Percentiles rank a stretch among this genome's conserved stretches.
Conservation (phyloP, 805 yeast species). For the Schwanniomyces polymorphus region DNA sequence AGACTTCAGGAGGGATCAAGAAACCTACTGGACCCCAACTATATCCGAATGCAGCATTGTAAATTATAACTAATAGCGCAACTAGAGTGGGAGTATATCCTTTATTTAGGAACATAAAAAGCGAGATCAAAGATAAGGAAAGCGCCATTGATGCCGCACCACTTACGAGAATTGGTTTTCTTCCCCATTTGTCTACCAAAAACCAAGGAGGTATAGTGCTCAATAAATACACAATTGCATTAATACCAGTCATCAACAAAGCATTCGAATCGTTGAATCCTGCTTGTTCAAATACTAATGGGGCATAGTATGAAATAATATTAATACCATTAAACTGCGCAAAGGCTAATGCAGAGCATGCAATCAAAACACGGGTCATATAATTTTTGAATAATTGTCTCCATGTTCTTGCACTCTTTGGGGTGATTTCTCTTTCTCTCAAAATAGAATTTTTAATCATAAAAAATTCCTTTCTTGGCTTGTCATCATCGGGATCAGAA, state of each 20-base stretch:
- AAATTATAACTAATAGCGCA: conserved; percentile 40
- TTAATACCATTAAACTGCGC: conserved; percentile 57
- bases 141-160: conserved; percentile 42
- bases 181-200: conserved; percentile 45
- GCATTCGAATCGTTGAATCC: conserved; percentile 45
- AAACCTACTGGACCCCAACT: conserved; percentile 50
- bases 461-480: conserved; percentile 44
- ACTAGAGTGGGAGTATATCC: conserved; percentile 37
- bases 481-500: conserved; percentile 27
- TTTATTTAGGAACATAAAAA: conserved; percentile 31
- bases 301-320: conserved; percentile 58
- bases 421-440: conserved; percentile 36
- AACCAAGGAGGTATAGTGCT: conserved; percentile 48
- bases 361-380: conserved; percentile 32
- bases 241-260: conserved; percentile 44
- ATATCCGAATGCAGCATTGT: conserved; percentile 45
- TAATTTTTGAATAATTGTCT: conserved; percentile 40
- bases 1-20: conserved; percentile 44
- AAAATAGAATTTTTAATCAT: conserved; percentile 46
- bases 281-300: conserved; percentile 50
- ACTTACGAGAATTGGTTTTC: conserved; percentile 43
- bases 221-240: conserved; percentile 36
- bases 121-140: conserved; percentile 33
- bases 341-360: conserved; percentile 44
- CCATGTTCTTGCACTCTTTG: conserved; percentile 43